These are phyloP conservation scores for Fusarium tuaranense DNA, from an alignment of 2,329 filamentous ascomycete genomes.

Conservation along the genomic window DNA sequence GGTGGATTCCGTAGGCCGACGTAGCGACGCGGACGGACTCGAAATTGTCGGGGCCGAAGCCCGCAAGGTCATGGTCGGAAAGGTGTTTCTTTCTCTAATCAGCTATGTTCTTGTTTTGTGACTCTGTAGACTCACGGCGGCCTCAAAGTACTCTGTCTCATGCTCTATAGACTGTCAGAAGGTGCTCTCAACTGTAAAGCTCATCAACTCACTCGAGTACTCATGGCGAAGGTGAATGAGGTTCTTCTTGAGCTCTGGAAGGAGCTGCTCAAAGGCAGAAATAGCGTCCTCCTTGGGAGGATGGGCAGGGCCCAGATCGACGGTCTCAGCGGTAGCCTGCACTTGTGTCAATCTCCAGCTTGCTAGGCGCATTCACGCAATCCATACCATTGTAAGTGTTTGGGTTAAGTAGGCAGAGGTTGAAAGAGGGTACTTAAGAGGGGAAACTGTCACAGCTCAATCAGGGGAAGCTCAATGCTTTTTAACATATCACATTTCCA, in stretches of 20 bases:
- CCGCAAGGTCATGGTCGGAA: constrained; percentile 86
- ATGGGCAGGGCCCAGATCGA: constrained; percentile 61
- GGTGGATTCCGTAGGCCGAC: constrained; percentile 81
- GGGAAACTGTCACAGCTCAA: neutral
- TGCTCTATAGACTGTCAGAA: constrained; percentile 56
- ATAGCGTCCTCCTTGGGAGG: constrained; percentile 63
- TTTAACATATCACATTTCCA: constrained; percentile 13
- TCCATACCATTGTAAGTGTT: constrained; percentile 32
- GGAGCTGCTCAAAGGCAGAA: constrained; percentile 60
- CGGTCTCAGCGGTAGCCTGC: constrained; percentile 65
- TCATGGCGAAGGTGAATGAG: constrained; percentile 63
- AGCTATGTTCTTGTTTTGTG: neutral
- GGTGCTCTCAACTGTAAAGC: neutral
- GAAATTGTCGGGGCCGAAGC: constrained; percentile 82
- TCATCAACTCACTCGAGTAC: constrained; percentile 53
- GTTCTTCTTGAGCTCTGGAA: constrained; percentile 63
- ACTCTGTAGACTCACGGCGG: constrained; percentile 49
- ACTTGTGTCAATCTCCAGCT: constrained; percentile 1
- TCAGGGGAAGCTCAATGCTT: constrained; percentile 3
- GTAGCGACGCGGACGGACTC: constrained; percentile 95
- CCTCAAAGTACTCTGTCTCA: constrained; percentile 66
- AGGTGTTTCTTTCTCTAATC: constrained; percentile 20
- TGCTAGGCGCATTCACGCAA: neutral
- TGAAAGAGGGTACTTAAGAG: neutral
- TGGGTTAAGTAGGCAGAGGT: neutral